Conservation (phyloP, 2,329 filamentous ascomycete genomes). For the Botrytis paeoniae region DNA sequence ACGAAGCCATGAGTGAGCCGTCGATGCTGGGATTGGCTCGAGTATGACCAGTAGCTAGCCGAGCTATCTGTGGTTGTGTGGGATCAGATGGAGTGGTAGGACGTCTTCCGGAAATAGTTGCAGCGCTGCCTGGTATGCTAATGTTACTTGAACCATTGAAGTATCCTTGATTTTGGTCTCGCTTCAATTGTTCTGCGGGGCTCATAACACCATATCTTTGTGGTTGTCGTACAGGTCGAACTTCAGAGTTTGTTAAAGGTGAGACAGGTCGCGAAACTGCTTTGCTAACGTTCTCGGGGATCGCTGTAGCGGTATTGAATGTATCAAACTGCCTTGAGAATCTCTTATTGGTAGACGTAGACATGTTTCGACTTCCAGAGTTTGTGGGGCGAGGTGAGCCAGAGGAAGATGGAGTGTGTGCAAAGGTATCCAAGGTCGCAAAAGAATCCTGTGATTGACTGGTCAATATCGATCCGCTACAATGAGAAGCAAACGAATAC, state of each 20-base stretch:
- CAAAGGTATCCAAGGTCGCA: slow-evolving; percentile 64
- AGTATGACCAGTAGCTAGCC: slow-evolving; percentile 65
- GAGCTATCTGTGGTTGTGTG: slow-evolving; percentile 52
- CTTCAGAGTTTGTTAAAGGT: slow-evolving; percentile 45
- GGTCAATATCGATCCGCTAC: slow-evolving; percentile 21
- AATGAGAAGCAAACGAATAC: slow-evolving; percentile 32
- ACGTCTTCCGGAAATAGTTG: slow-evolving; percentile 51
- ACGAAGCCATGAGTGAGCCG: slow-evolving; percentile 77
- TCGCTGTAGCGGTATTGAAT: slow-evolving; percentile 31
- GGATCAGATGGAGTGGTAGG: slow-evolving; percentile 60
- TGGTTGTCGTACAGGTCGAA: slow-evolving; percentile 31
- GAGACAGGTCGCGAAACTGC: slow-evolving; percentile 67
- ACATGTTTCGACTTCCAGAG: slow-evolving; percentile 47
- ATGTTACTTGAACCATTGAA: slow-evolving; percentile 49
- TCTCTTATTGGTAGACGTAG: slow-evolving; percentile 54
- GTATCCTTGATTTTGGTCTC: slow-evolving; percentile 50
- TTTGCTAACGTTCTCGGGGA: slow-evolving; percentile 46
- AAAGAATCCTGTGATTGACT: slow-evolving; percentile 68
- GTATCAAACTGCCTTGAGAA: slow-evolving; percentile 61
- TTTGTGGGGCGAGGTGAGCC: slow-evolving; percentile 62
- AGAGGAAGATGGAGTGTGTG: slow-evolving; percentile 59
- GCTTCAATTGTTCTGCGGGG: slow-evolving; percentile 51
- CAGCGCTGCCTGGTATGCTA: slow-evolving; percentile 47
- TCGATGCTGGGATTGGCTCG: slow-evolving; percentile 83
- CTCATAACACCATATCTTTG: slow-evolving; percentile 59